Conservation (phyloP, 2,329 filamentous ascomycete species). For the Remersonia thermophila region DNA sequence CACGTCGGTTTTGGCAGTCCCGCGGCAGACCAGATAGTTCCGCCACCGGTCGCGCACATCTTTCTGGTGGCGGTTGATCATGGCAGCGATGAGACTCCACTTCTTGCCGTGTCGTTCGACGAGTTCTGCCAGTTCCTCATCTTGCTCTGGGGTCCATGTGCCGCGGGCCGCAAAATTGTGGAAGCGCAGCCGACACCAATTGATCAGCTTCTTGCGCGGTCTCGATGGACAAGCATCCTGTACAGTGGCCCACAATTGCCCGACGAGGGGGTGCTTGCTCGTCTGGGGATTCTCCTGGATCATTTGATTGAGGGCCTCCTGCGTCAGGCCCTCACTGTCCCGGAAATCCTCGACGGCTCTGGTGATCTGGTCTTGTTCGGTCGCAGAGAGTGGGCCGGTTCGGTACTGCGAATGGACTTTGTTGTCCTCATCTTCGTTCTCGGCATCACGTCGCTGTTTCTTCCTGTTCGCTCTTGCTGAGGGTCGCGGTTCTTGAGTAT, state of each 20-base stretch:
- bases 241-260: conserved; percentile 39
- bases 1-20: conserved; percentile 35
- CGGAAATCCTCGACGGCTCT: conserved; percentile 11
- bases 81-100: conserved; percentile 50
- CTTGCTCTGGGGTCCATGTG: conserved; percentile 46
- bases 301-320: conserved; percentile 12
- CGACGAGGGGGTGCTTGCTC: conserved; percentile 18
- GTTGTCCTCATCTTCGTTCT: background rate
- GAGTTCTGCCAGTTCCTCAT: conserved; percentile 37
- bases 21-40: conserved; percentile 51
- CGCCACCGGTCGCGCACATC: conserved; percentile 60
- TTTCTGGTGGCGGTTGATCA: conserved; percentile 50
- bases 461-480: background rate
- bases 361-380: conserved; percentile 9
- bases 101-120: conserved; percentile 38
- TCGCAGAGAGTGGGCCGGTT: conserved; percentile 6
- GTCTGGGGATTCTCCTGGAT: conserved; percentile 14
- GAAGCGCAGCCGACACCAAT: conserved; percentile 48
- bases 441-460: background rate
- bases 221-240: conserved; percentile 36
- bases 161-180: conserved; percentile 52
- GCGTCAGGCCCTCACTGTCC: conserved; percentile 10
- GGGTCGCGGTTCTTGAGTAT: too few species aligned
- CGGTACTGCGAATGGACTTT: conserved; percentile 4
- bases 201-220: conserved; percentile 40